Conservation (phyloP, 768 basidiomycete species). For the Lactarius hengduanensis region DNA sequence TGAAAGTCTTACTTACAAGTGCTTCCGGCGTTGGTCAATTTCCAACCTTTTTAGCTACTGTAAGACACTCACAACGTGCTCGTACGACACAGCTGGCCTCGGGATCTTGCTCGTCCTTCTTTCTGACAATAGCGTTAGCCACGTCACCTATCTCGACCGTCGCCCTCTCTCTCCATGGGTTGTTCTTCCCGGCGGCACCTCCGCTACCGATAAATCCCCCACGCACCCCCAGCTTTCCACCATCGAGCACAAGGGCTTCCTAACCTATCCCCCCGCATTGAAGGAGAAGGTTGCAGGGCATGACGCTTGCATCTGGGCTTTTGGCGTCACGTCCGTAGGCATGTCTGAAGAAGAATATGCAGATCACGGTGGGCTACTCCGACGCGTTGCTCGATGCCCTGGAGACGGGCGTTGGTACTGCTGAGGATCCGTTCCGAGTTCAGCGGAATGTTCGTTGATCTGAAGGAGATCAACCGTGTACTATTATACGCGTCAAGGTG, state of each 20-base stretch:
- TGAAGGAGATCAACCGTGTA: constrained; percentile 29
- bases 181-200: constrained; percentile 16
- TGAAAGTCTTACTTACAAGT: constrained; percentile 26
- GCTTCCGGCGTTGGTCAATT: constrained; percentile 27
- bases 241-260: constrained; percentile 29
- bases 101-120: constrained; percentile 29
- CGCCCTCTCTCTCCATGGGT: constrained; percentile 30
- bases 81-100: constrained; percentile 28
- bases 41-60: too few relatives aligned
- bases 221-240: constrained; percentile 29
- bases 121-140: constrained; percentile 24
- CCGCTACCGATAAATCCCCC: constrained; percentile 3
- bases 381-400: constrained; percentile 19
- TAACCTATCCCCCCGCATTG: constrained; percentile 25
- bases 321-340: constrained; percentile 24
- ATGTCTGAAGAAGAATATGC: constrained; percentile 26
- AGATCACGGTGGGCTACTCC: constrained; percentile 33
- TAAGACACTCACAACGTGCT: background rate
- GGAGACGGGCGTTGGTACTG: constrained; percentile 24
- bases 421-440: constrained; percentile 31
- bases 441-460: constrained; percentile 33
- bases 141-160: constrained; percentile 31
- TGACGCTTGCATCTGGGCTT: constrained; percentile 34
- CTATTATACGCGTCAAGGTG: constrained; percentile 33
- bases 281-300: constrained; percentile 26